These are phyloP conservation scores for Chrysoporthe cubensis DNA, from an alignment of 2,329 filamentous ascomycete genomes.

Conservation along the genomic window DNA sequence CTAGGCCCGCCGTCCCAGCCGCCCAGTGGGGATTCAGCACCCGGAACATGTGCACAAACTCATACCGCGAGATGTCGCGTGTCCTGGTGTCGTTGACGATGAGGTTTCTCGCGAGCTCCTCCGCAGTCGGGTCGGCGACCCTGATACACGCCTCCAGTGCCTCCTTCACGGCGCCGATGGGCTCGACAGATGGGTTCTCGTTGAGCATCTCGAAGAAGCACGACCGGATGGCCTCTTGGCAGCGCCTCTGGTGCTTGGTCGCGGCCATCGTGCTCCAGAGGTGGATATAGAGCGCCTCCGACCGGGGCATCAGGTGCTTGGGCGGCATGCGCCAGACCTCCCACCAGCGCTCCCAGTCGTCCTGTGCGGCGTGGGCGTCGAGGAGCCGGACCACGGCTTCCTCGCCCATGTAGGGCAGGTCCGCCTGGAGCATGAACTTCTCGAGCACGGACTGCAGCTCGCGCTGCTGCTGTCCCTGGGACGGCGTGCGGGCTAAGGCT, in stretches of 20 bases:
- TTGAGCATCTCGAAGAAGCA: slow-evolving; percentile 63
- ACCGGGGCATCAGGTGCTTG: slow-evolving; percentile 52
- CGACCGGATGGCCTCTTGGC: slow-evolving; percentile 52
- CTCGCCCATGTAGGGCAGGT: slow-evolving; percentile 44
- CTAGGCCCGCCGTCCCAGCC: too few relatives aligned
- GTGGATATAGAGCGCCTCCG: slow-evolving; percentile 57
- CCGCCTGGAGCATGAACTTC: slow-evolving; percentile 44
- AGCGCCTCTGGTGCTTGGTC: slow-evolving; percentile 47
- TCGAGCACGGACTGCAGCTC: slow-evolving; percentile 51
- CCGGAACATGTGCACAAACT: slow-evolving; percentile 39
- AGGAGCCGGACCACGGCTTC: slow-evolving; percentile 47
- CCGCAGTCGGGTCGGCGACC: slow-evolving; percentile 57
- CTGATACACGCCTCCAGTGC: slow-evolving; percentile 59
- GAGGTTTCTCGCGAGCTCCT: slow-evolving; percentile 36
- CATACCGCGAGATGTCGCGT: slow-evolving; percentile 30
- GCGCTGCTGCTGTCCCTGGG: slow-evolving; percentile 40
- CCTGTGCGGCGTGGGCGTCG: slow-evolving; percentile 48
- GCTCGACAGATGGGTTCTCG: slow-evolving; percentile 55
- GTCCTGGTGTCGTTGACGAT: slow-evolving; percentile 26
- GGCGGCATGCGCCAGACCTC: slow-evolving; percentile 61
- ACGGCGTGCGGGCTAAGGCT: slow-evolving; percentile 40
- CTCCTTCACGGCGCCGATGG: slow-evolving; percentile 48
- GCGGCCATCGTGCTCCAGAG: slow-evolving; percentile 55
- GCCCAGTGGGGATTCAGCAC: slow-evolving; percentile 31
- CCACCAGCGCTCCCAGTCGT: slow-evolving; percentile 63